Evolutionary conservation across 192 early-diverging fungal genomes (phyloP).

Genomic region (Backusella psychrophila): DNA sequence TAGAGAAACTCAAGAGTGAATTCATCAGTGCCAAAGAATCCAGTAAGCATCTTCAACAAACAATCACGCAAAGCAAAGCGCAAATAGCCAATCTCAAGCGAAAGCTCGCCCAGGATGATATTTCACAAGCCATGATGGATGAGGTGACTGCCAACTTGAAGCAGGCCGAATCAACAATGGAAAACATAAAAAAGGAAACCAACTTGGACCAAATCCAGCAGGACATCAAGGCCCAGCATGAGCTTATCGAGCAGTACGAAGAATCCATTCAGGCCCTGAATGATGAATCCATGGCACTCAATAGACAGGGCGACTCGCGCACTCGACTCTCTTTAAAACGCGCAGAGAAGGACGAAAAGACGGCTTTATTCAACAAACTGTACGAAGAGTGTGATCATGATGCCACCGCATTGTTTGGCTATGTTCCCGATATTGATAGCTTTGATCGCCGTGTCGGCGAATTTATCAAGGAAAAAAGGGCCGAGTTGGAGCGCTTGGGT

Average conservation of each 20-base stretch:
- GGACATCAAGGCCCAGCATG: neutral
- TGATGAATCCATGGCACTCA: slow-evolving; percentile 59
- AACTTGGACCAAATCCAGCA: neutral
- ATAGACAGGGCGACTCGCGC: slow-evolving; percentile 57
- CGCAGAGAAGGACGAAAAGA: slow-evolving; percentile 47
- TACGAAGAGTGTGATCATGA: slow-evolving; percentile 19
- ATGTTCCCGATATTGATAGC: slow-evolving; percentile 13
- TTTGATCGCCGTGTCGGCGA: neutral
- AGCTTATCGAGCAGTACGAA: slow-evolving; percentile 29
- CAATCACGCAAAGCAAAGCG: neutral
- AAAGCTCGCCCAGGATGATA: neutral
- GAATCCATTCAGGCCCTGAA: slow-evolving; percentile 37
- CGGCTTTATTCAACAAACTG: slow-evolving; percentile 24
- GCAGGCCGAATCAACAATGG: neutral
- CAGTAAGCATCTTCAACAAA: neutral
- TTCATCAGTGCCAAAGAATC: neutral
- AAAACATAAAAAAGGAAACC: neutral
- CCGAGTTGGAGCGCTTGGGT: neutral
- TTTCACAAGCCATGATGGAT: neutral
- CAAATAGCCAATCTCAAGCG: neutral
- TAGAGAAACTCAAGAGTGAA: neutral
- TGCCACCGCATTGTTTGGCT: neutral
- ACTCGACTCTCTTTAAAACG: slow-evolving; percentile 53
- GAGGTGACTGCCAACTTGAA: neutral
- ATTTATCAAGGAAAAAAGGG: neutral